A percentile compares a stretch with the other conserved stretches of the same genome.
phyloP scores from a whole-genome alignment of 331 rosid genomes.

The Phaseolus coccineus region DNA sequence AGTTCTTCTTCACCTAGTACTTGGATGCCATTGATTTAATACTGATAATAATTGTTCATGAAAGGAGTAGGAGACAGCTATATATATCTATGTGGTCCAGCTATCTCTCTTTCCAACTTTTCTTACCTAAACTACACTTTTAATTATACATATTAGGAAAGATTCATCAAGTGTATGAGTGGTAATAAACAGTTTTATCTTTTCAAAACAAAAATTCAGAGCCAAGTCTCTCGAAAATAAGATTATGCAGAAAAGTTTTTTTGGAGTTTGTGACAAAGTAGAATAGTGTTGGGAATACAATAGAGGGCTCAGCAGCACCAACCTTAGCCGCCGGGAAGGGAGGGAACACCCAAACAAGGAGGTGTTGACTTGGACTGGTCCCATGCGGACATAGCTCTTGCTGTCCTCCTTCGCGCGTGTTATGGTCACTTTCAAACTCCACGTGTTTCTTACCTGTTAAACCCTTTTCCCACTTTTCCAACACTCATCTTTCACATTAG shows the following conservation, averaged over 20 bases:
- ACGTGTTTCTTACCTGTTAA: conserved; percentile 26
- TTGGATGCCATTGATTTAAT: not conserved
- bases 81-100: conserved; percentile 5
- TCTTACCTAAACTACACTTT: not conserved
- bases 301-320: not conserved
- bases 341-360: conserved; percentile 4
- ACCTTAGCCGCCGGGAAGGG: conserved; percentile 10
- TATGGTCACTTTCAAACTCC: conserved; percentile 42
- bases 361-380: conserved; percentile 47
- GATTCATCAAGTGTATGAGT: not conserved
- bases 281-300: not conserved
- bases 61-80: not conserved
- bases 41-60: not conserved
- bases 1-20: conserved; percentile 14
- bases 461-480: conserved; percentile 18
- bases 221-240: too few relatives aligned
- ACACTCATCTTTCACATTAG: conserved; percentile 1
- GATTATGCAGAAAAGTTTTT: too few relatives aligned
- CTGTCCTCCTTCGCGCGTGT: conserved; percentile 51
- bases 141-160: not conserved
- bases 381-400: conserved; percentile 37
- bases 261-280: not conserved
- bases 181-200: too few relatives aligned
- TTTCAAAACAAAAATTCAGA: too few relatives aligned
- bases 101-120: not conserved